Conservation (phyloP, 2,329 filamentous ascomycete species). For the Cercospora zeae-maydis region DNA sequence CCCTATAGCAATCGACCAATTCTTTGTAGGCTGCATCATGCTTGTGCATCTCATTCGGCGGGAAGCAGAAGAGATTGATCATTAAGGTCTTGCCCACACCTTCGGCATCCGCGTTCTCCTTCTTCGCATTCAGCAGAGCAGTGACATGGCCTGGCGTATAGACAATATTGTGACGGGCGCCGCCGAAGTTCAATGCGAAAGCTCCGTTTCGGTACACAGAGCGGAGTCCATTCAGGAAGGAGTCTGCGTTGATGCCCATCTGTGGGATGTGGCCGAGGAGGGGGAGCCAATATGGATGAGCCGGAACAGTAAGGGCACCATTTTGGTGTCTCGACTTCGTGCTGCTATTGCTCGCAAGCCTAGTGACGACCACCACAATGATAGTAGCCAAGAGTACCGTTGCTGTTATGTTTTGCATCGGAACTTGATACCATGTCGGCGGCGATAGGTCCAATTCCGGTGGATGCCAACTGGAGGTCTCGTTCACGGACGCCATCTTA, state of each 20-base stretch:
- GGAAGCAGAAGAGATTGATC: slow-evolving; percentile 43
- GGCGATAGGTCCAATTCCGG: slow-evolving; percentile 1
- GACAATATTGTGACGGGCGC: slow-evolving; percentile 50
- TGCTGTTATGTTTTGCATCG: neutral
- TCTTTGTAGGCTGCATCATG: slow-evolving; percentile 40
- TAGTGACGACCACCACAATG: slow-evolving; percentile 21
- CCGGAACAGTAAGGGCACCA: slow-evolving; percentile 29
- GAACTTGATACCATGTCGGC: neutral
- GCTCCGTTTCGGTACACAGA: slow-evolving; percentile 42
- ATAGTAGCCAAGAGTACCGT: slow-evolving; percentile 13
- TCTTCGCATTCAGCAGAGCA: slow-evolving; percentile 40
- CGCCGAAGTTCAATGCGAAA: slow-evolving; percentile 50
- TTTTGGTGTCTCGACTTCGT: slow-evolving; percentile 18
- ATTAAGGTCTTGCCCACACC: slow-evolving; percentile 30
- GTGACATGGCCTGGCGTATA: slow-evolving; percentile 48
- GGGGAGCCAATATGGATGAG: slow-evolving; percentile 59
- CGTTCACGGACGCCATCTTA: neutral
- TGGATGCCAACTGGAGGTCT: neutral
- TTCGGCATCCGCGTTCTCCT: slow-evolving; percentile 32
- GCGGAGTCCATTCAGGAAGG: slow-evolving; percentile 43
- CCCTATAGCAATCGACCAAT: slow-evolving; percentile 33
- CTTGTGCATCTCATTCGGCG: slow-evolving; percentile 34
- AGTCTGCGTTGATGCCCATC: slow-evolving; percentile 44
- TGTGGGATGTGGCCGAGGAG: slow-evolving; percentile 55
- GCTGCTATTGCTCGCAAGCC: slow-evolving; percentile 21